Evolutionary conservation across 2,329 filamentous ascomycete genomes (phyloP).

Genomic region (Cladosporium sp.): DNA sequence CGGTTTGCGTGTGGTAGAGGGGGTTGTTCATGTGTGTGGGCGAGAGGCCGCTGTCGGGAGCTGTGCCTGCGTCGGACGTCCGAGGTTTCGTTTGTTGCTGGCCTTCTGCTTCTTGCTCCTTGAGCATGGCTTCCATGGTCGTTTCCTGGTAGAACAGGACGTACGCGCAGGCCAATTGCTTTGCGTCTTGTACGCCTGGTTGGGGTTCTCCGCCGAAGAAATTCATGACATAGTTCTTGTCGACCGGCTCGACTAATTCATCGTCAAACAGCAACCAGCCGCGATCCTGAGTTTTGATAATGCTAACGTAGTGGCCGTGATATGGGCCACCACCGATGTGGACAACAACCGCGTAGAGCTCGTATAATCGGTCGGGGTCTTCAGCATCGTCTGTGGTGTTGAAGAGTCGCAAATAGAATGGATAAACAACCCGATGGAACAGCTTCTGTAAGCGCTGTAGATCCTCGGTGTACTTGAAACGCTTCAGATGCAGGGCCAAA

Average conservation of each 20-base stretch:
- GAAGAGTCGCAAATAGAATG: slow-evolving; percentile 92
- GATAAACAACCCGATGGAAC: slow-evolving; percentile 94
- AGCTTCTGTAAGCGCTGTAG: slow-evolving; percentile 90
- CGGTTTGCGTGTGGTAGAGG: slow-evolving; percentile 29
- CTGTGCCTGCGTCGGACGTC: slow-evolving; percentile 29
- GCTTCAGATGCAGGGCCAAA: slow-evolving; percentile 85
- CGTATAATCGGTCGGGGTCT: slow-evolving; percentile 89
- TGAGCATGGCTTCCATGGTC: slow-evolving; percentile 60
- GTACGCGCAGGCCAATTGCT: slow-evolving; percentile 78
- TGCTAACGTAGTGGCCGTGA: slow-evolving; percentile 94
- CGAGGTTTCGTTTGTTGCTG: slow-evolving; percentile 30
- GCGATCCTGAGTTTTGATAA: slow-evolving; percentile 93
- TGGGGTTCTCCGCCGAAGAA: slow-evolving; percentile 82
- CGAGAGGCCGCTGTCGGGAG: slow-evolving; percentile 20
- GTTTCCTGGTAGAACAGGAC: slow-evolving; percentile 97
- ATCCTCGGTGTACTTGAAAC: slow-evolving; percentile 98
- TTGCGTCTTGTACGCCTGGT: slow-evolving; percentile 46
- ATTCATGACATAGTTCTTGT: slow-evolving; percentile 91
- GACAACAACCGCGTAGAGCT: slow-evolving; percentile 93
- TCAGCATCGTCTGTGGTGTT: slow-evolving; percentile 95
- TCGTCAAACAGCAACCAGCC: slow-evolving; percentile 97
- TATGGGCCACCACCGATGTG: slow-evolving; percentile 96
- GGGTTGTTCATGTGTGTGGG: slow-evolving; percentile 18
- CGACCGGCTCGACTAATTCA: slow-evolving; percentile 96
- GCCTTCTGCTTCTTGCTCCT: slow-evolving; percentile 80